phyloP scores from a whole-genome alignment of 345 rosid species.

The Psidium friedrichsthalianum region DNA sequence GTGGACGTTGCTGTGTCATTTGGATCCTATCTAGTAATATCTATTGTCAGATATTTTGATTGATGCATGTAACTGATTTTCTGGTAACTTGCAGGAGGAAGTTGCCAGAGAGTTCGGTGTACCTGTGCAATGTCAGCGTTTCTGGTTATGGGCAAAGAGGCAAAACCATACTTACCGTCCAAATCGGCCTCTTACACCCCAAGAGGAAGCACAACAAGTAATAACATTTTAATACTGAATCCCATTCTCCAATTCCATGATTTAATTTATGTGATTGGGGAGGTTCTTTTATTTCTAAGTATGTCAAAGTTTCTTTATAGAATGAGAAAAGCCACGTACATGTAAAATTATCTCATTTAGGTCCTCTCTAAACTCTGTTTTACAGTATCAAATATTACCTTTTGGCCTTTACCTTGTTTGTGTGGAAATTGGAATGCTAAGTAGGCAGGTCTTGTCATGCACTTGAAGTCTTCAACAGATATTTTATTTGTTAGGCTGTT shows the following conservation, averaged over 20 bases:
- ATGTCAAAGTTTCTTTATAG: neutral
- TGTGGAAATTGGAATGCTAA: neutral
- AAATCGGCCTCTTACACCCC: conserved; percentile 69
- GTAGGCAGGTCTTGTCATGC: neutral
- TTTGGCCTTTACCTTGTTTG: neutral
- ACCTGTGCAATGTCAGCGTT: conserved; percentile 80
- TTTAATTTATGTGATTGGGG: neutral
- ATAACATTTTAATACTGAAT: neutral
- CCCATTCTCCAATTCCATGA: neutral
- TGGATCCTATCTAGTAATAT: neutral
- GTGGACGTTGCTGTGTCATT: neutral
- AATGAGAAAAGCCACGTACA: neutral
- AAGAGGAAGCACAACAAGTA: conserved; percentile 84
- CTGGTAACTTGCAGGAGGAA: conserved; percentile 55
- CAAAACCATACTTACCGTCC: conserved; percentile 98
- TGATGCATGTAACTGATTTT: neutral
- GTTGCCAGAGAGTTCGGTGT: conserved; percentile 90
- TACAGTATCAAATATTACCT: neutral
- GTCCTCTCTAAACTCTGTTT: neutral
- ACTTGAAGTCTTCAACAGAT: neutral
- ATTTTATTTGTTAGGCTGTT: neutral
- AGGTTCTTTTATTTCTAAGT: neutral
- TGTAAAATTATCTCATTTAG: neutral
- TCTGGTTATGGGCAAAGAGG: conserved; percentile 98
- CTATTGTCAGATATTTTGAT: neutral